Evolutionary conservation across 1,284 basidiomycete species (phyloP), one percentile per base, ranked within the genome.

Genomic region (Ceratobasidium sp.): DNA sequence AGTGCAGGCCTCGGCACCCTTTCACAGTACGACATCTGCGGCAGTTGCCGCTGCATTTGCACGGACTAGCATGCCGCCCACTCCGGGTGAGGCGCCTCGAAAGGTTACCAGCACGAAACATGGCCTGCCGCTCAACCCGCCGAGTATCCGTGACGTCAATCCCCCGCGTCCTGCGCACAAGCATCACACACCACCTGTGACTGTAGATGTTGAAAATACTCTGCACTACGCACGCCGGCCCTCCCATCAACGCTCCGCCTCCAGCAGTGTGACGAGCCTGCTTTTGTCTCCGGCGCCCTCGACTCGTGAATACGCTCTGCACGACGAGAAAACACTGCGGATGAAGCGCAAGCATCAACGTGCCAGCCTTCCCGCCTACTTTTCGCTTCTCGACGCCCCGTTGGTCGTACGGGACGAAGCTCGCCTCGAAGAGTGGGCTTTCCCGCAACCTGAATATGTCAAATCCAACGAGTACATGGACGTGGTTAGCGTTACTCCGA

Each of bases 291-390:
- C 54, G 11, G 52, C 51, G 22, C 51, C 71, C 54, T 52, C 77
- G 17, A 32, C 61, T 34, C 43, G 56, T 43, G 49, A 76, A 22
- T 59, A 75, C 43, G 11, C 49, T 22, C 49, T 61, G 34, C 59
- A 75, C 54, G 61, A 67, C 25, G 49, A 75, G 73, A 59, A 76
- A 65, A 67, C 71, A 9, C 32, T 74, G 49, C 71, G 71, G n/a
- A 52, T 34, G 51, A 88, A 86, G 82, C 88, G 86, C 79, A 85
- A 84, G 80, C 89, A 89, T 80, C 91, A 90, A 82, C 90, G 92
- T 82, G 89, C 90, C 67, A 92, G 90, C 81, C 87, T 94, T 57
- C 92, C 92, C 19, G 89, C 91, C 9, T 92, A 90, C 83, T 94
- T 94, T 82, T 92, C 91, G 65, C 86, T 92, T 77, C 86, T 93